These are phyloP conservation scores for Curvularia spicifera DNA, from an alignment of 2,329 filamentous ascomycete genomes.

Conservation along the genomic window DNA sequence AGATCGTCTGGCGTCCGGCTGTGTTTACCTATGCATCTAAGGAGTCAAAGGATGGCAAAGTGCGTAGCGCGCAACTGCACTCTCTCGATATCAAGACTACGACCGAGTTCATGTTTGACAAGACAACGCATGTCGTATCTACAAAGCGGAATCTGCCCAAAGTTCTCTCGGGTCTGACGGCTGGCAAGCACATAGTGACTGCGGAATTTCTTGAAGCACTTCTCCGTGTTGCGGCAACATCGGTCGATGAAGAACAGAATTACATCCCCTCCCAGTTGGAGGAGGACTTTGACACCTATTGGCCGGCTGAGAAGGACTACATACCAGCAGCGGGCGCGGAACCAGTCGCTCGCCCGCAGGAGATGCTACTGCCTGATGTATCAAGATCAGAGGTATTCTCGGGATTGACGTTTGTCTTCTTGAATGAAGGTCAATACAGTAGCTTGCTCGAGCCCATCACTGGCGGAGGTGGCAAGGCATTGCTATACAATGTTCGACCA, in stretches of 20 bases:
- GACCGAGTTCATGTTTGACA: slow-evolving; percentile 69
- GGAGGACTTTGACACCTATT: slow-evolving; percentile 76
- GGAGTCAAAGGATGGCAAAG: slow-evolving; percentile 60
- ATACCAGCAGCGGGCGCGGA: slow-evolving; percentile 79
- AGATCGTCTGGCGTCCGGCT: slow-evolving; percentile 78
- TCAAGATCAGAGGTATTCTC: slow-evolving; percentile 75
- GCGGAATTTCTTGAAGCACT: slow-evolving; percentile 76
- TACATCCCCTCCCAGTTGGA: slow-evolving; percentile 70
- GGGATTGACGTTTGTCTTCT: slow-evolving; percentile 88
- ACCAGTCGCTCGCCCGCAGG: slow-evolving; percentile 69
- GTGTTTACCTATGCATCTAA: slow-evolving; percentile 83
- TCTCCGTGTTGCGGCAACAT: slow-evolving; percentile 62
- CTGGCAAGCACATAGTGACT: slow-evolving; percentile 78
- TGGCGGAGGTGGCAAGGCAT: slow-evolving; percentile 80
- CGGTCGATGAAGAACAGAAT: slow-evolving; percentile 47
- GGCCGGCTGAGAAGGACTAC: slow-evolving; percentile 76
- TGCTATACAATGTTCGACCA: slow-evolving; percentile 67
- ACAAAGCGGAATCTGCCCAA: slow-evolving; percentile 90
- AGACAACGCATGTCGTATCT: slow-evolving; percentile 86
- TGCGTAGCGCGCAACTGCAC: slow-evolving; percentile 70
- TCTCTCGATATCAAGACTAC: slow-evolving; percentile 88
- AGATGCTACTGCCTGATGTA: slow-evolving; percentile 74
- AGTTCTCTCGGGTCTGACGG: slow-evolving; percentile 83
- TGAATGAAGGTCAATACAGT: slow-evolving; percentile 75
- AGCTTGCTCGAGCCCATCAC: slow-evolving; percentile 77